Conservation (phyloP, 2,329 filamentous ascomycete species). For the Microdochium nivale region DNA sequence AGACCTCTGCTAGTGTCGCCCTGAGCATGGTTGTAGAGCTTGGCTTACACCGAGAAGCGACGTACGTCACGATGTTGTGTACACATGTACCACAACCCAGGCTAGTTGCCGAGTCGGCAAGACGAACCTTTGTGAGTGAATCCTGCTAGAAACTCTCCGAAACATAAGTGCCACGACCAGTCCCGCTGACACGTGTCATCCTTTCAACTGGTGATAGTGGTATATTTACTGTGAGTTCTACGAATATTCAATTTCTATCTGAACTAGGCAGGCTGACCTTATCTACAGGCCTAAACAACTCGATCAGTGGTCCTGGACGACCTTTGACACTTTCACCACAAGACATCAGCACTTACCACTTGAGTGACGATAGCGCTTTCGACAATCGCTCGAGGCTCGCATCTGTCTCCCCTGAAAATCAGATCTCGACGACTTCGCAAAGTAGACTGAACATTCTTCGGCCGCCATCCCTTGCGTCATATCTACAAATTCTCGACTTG, state of each 20-base stretch:
- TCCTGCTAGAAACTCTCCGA: not conserved
- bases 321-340: not conserved
- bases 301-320: not conserved
- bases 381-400: not conserved
- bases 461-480: conserved; percentile 40
- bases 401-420: not conserved
- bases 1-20: conserved; percentile 49
- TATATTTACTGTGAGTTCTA: not conserved
- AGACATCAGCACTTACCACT: conserved; percentile 41
- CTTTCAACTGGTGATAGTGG: not conserved
- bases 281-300: not conserved
- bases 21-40: conserved; percentile 47
- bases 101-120: conserved; percentile 44
- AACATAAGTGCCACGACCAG: not conserved
- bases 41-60: conserved; percentile 47
- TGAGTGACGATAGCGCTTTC: not conserved
- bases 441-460: conserved; percentile 32
- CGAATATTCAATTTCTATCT: not conserved
- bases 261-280: not conserved
- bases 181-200: not conserved
- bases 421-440: conserved; percentile 11
- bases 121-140: conserved; percentile 41
- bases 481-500: conserved; percentile 45
- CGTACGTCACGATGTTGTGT: conserved; percentile 24
- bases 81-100: conserved; percentile 22